Evolutionary conservation across 2,329 filamentous ascomycete genomes (phyloP).

Genomic region (Penicillium oxalicum): DNA sequence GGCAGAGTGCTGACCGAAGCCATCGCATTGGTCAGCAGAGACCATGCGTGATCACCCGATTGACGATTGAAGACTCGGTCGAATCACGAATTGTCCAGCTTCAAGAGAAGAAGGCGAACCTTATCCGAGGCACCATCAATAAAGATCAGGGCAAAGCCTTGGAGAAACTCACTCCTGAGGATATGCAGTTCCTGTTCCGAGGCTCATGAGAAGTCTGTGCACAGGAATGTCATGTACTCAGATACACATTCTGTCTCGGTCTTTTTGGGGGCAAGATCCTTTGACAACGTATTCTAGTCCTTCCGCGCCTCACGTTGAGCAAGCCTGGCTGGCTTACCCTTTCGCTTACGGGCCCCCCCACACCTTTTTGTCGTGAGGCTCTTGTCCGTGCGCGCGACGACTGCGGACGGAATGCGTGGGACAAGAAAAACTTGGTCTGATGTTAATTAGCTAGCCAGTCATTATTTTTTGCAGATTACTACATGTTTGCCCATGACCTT

Average conservation of each 20-base stretch:
- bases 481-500: too few relatives aligned
- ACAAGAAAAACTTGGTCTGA: too few relatives aligned
- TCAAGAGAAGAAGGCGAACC: slow-evolving; percentile 97
- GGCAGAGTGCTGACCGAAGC: slow-evolving; percentile 91
- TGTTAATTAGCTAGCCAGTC: too few relatives aligned
- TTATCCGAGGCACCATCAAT: slow-evolving; percentile 97
- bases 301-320: too few relatives aligned
- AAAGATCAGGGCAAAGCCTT: slow-evolving; percentile 76
- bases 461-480: too few relatives aligned
- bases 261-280: too few relatives aligned
- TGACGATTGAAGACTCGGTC: slow-evolving; percentile 95
- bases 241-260: neutral
- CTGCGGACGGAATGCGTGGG: too few relatives aligned
- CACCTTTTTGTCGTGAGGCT: too few relatives aligned
- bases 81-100: slow-evolving; percentile 92
- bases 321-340: too few relatives aligned
- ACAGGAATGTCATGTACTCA: neutral
- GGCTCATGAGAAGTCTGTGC: slow-evolving; percentile 47
- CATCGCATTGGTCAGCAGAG: slow-evolving; percentile 94
- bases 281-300: too few relatives aligned
- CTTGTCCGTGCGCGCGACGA: too few relatives aligned
- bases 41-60: slow-evolving; percentile 85
- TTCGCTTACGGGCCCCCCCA: too few relatives aligned
- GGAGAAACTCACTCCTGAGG: slow-evolving; percentile 82
- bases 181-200: slow-evolving; percentile 94